Conservation (phyloP, 176 grass and related monocot genomes). For the Zea luxurians region DNA sequence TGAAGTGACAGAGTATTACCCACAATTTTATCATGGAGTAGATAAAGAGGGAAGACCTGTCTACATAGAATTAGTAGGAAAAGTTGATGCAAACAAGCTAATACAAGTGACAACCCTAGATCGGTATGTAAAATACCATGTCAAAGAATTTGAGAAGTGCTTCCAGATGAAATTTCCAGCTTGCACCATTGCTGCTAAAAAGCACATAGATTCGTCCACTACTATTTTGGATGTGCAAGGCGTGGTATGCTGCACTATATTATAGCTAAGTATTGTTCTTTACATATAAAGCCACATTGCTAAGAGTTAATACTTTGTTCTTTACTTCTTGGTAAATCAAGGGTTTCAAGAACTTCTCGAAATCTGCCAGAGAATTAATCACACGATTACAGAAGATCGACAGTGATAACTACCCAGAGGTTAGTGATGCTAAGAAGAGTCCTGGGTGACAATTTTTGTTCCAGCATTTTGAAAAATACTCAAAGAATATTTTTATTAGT, state of each 20-base stretch:
- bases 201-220: constrained; percentile 68
- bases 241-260: constrained; percentile 59
- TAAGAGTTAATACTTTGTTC: constrained; percentile 27
- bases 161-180: constrained; percentile 85
- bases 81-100: constrained; percentile 79
- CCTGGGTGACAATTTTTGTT: constrained; percentile 21
- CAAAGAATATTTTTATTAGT: not conserved
- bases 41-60: constrained; percentile 91
- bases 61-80: constrained; percentile 87
- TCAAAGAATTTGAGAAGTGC: constrained; percentile 69
- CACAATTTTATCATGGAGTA: constrained; percentile 90
- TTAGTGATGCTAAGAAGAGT: constrained; percentile 37
- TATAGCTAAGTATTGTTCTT: constrained; percentile 26
- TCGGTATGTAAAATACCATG: constrained; percentile 88
- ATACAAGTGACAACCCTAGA: constrained; percentile 79
- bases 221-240: constrained; percentile 92
- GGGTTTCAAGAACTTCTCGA: constrained; percentile 96
- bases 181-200: constrained; percentile 76
- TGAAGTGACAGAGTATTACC: constrained; percentile 71
- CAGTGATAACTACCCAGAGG: constrained; percentile 97
- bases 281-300: not conserved
- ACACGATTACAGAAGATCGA: constrained; percentile 85
- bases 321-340: constrained; percentile 47
- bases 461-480: not conserved
- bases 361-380: constrained; percentile 89